A percentile compares a stretch with the other conserved stretches of the same genome.
phyloP scores from a whole-genome alignment of 257 asterid species.

The Agastache rugosa region DNA sequence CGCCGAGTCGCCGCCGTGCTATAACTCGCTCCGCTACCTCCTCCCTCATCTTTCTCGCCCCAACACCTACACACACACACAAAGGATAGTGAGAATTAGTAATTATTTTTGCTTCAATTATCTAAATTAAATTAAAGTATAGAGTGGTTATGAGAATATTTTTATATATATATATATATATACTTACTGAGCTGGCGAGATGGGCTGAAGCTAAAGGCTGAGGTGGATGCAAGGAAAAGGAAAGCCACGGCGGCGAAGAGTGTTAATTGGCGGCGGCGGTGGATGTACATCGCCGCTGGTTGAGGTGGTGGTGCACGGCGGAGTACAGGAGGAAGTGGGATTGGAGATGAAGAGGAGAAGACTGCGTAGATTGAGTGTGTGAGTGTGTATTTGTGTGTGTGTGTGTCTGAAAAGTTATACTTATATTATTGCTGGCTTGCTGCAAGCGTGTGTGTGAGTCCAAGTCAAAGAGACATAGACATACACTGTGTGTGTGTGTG shows the following conservation, averaged over 20 bases:
- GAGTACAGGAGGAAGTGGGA: not conserved
- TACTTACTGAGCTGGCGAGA: constrained; percentile 52
- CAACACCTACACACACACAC: constrained; percentile 39
- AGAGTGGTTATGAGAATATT: not conserved
- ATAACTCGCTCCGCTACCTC: constrained; percentile 36
- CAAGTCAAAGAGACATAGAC: constrained; percentile 19
- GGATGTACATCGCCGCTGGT: constrained; percentile 52
- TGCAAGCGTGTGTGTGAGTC: constrained; percentile 21
- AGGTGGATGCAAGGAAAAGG: constrained; percentile 50
- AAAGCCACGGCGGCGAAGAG: constrained; percentile 44
- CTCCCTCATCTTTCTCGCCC: constrained; percentile 40
- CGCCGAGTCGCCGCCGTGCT: constrained; percentile 51
- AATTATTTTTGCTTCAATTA: not conserved
- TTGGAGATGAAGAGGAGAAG: constrained; percentile 5
- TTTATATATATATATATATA: not conserved
- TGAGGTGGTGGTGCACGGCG: constrained; percentile 5
- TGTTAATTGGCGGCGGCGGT: constrained; percentile 30
- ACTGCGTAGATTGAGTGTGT: constrained; percentile 5
- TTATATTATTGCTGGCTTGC: not conserved
- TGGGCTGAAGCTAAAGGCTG: constrained; percentile 42
- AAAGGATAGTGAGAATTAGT: not conserved
- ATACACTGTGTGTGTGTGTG: not conserved
- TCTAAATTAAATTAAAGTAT: not conserved
- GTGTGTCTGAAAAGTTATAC: constrained; percentile 7
- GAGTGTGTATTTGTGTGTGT: constrained; percentile 15